These are phyloP conservation scores for Penicillium sp. DNA, from an alignment of 2,329 filamentous ascomycete genomes.

Conservation along the genomic window DNA sequence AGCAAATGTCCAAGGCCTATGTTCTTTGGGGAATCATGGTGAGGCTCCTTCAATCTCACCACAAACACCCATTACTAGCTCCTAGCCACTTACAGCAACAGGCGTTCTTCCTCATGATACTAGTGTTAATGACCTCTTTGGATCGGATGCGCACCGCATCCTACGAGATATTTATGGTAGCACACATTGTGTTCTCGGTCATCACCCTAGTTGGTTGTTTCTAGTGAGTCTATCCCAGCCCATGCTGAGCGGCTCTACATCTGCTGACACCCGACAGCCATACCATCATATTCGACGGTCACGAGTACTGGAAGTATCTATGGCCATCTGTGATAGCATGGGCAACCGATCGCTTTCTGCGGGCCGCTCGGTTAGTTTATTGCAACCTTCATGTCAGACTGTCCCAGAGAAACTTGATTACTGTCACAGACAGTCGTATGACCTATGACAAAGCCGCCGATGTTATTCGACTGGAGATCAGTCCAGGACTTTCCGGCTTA, in stretches of 20 bases:
- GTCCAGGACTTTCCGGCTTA: conserved; percentile 38
- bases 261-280: conserved; percentile 40
- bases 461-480: conserved; percentile 53
- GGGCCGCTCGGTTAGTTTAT: conserved; percentile 48
- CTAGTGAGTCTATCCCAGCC: conserved; percentile 41
- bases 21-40: conserved; percentile 39
- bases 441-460: conserved; percentile 51
- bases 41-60: conserved; percentile 2
- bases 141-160: conserved; percentile 50
- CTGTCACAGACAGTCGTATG: conserved; percentile 43
- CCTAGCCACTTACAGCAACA: conserved; percentile 12
- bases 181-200: conserved; percentile 45
- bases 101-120: conserved; percentile 45
- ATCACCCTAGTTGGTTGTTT: conserved; percentile 53
- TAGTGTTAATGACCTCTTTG: conserved; percentile 50
- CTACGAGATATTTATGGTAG: conserved; percentile 50
- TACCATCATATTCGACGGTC: conserved; percentile 51
- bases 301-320: conserved; percentile 55
- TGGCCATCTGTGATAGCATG: conserved; percentile 56
- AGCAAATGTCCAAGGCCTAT: conserved; percentile 34
- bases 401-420: conserved; percentile 22
- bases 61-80: not conserved
- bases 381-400: conserved; percentile 48
- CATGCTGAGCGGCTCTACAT: not conserved
- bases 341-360: conserved; percentile 52